Evolutionary conservation across 345 rosid genomes (phyloP), one percentile per base, ranked within the genome.

Genomic region (Sonneratia alba): DNA sequence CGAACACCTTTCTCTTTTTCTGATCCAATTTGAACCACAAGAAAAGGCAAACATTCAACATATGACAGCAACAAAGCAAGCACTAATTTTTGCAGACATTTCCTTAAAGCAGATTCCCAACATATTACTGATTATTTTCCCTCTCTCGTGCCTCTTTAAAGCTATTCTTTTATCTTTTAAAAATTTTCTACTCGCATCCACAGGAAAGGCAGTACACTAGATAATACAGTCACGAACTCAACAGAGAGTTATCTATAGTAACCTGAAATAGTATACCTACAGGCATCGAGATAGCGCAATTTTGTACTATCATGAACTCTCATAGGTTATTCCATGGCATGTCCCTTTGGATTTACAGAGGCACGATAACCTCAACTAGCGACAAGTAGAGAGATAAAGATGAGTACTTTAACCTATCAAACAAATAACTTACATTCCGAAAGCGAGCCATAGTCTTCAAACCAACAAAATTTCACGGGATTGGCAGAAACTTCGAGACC

Each of bases 1-100:
- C 85, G 57, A 73, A 74, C 9, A 76, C 84, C 83, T 83, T 90
- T 73, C 77, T 81, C 81, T 80, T 87, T 65, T 77, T 84, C 95
- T 94, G 53, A 49, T 56, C 22, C 40, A 74, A 43, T 34, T 68
- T 59, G 22, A 45, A 48, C 1, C 59, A 48, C 16, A 61, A 15
- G 14, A 68, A 22, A 74, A 49, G 19, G 8, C 2, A n/a, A 43
- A 43, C 18, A 36, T 24, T 62, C 24, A 21, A 59, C 4, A 62
- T 1, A 19, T 36, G 22, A 36, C 21, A 18, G 5, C 11, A 18
- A 51, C n/a, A 27, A 45, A 27, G 15, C 3, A 27, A 53, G n/a
- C 22, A 49, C 37, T 49, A 69, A 49, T 7, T 47, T 70, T 49
- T 45, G 11, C 43, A 67, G 18, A 19, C 4, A 16, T 34, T 66